Conservation (phyloP, 2,329 filamentous ascomycete genomes). For the Apiospora phragmitis region DNA sequence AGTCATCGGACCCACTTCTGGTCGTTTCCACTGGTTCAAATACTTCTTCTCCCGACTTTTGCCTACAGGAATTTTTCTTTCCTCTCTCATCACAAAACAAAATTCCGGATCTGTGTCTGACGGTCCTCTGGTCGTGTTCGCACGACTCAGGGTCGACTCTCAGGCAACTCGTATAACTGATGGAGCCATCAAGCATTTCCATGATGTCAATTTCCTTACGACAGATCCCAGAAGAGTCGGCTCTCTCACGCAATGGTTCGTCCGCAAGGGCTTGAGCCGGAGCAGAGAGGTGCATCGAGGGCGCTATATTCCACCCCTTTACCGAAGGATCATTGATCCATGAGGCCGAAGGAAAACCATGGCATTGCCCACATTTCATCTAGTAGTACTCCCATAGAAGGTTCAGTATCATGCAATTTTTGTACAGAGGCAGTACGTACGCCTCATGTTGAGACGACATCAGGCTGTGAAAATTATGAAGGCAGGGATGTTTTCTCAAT, state of each 20-base stretch:
- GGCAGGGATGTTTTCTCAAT: background rate
- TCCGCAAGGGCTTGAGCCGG: constrained; percentile 67
- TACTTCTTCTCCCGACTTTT: background rate
- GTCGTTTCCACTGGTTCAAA: background rate
- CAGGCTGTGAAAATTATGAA: background rate
- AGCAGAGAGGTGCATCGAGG: constrained; percentile 49
- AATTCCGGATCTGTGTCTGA: constrained; percentile 82
- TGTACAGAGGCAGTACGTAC: background rate
- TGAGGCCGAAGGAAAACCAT: constrained; percentile 95
- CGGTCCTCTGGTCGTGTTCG: constrained; percentile 30
- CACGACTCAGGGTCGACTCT: constrained; percentile 63
- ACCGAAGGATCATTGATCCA: constrained; percentile 80
- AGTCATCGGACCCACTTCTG: background rate
- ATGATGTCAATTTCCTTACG: constrained; percentile 92
- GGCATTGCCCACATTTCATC: constrained; percentile 63
- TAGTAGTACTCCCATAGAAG: background rate
- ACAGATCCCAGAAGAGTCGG: constrained; percentile 86
- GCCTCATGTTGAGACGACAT: background rate
- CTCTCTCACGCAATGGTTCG: constrained; percentile 65
- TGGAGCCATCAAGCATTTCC: constrained; percentile 69
- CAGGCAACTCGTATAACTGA: constrained; percentile 77
- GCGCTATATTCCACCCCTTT: constrained; percentile 88
- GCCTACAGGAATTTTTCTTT: constrained; percentile 34
- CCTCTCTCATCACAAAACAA: constrained; percentile 34
- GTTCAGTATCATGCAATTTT: background rate